Base-by-base conservation (phyloP, 495 filamentous ascomycete genomes). In the Penicillium arizonense region DNA sequence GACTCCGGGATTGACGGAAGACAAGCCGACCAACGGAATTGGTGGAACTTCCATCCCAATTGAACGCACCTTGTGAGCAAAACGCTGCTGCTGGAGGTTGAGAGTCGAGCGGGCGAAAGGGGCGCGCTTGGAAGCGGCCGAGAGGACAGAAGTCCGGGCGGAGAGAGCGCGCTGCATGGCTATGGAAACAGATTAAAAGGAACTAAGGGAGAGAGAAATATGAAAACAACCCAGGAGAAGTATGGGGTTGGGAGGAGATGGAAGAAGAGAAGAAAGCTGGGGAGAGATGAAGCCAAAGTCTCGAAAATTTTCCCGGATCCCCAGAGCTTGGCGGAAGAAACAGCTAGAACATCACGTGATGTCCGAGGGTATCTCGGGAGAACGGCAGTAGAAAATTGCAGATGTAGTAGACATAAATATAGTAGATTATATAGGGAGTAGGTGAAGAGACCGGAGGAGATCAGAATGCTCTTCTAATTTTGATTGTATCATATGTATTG, bases 31-130 rank as follows among this genome's bases (percentile, higher is more conserved):
- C 12, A 18, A 45, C n/a, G 41, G 23, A 10, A 35, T 18, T 21
- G 30, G 21, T 21, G n/a, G 7, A 6, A 16, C 13, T 20, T 3
- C 28, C 42, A 64, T 43, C 50, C 30, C 30, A 39, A 46, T 44
- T 13, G 32, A 50, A 64, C 83, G 56, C 77, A 93, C 90, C 89
- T 96, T 96, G 82, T 96, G 91, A 50, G 90, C 89, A 69, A 91
- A 96, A 60, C 91, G 81, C 72, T 92, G 83, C 75, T 96, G 91
- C 71, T 93, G 90, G 49, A 88, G 66, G 72, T 76, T 85, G 57
- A 85, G 69, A 55, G 82, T 68, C 26, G 77, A 70, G 67, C 72
- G 64, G 71, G 61, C 57, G 68, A 76, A 68, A 58, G 73, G 62
- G 61, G 67, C 66, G 59, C 73, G 74, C 73, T 75, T 84, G 75